A percentile compares a stretch with the other conserved stretches of the same genome.
These are phyloP conservation scores for Suillus lakei DNA, from an alignment of 768 basidiomycete species.

Conservation along the genomic window DNA sequence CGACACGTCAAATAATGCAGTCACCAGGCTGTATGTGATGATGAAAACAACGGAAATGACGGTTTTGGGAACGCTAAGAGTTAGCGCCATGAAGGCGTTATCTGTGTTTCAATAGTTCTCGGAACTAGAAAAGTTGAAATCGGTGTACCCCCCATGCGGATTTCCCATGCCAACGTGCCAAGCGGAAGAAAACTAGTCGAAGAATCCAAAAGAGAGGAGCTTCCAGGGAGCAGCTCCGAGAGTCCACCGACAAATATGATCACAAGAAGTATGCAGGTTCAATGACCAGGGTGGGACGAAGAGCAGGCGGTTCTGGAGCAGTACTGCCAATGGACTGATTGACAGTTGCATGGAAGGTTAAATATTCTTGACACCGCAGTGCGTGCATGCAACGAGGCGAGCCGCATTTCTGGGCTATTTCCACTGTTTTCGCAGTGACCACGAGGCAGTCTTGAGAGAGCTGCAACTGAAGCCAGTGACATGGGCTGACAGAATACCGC, in stretches of 20 bases:
- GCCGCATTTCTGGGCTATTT: neutral
- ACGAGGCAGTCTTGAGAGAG: conserved; percentile 21
- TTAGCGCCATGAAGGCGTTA: neutral
- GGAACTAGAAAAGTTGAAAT: neutral
- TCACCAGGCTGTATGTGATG: neutral
- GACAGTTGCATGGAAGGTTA: neutral
- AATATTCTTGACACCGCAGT: neutral
- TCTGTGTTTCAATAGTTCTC: neutral
- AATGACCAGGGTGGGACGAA: neutral
- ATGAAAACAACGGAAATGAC: neutral
- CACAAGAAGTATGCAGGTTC: neutral
- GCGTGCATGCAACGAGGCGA: neutral
- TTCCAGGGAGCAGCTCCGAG: neutral
- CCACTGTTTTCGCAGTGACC: neutral
- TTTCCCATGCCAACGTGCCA: neutral
- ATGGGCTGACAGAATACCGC: neutral
- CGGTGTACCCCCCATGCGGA: neutral
- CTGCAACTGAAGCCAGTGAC: neutral
- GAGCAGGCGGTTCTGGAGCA: neutral
- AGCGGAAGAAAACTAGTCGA: neutral
- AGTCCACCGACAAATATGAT: neutral
- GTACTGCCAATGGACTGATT: neutral
- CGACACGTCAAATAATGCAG: neutral
- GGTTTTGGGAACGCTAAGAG: neutral
- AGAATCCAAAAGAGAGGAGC: neutral